Evolutionary conservation across 352 stramenopile genomes (phyloP).

Genomic region (Blastocystis sp.): DNA sequence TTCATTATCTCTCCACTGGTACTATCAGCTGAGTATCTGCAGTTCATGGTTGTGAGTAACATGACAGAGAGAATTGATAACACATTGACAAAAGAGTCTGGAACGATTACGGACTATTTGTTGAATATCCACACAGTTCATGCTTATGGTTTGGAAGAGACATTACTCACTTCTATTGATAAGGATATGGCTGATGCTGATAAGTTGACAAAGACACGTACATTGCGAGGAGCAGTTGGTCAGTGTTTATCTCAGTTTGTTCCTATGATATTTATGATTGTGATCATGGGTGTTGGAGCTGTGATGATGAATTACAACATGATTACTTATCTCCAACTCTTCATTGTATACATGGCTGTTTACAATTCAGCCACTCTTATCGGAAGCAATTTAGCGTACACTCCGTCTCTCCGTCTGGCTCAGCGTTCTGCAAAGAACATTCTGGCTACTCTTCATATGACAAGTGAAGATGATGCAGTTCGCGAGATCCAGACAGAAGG

Average conservation of each 20-base stretch:
- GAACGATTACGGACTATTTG: constrained; percentile 22
- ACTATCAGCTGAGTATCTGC: background rate
- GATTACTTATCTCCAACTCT: background rate
- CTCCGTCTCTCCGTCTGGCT: background rate
- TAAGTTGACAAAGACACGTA: background rate
- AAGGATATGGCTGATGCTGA: background rate
- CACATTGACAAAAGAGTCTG: background rate
- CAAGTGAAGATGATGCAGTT: background rate
- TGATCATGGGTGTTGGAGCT: background rate
- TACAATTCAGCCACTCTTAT: background rate
- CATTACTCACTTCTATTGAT: background rate
- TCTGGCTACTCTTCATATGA: background rate
- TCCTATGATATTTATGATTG: background rate
- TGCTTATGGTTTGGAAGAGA: constrained; percentile 6
- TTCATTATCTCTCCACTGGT: constrained; percentile 15
- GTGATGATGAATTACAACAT: background rate
- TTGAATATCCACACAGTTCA: constrained; percentile 49
- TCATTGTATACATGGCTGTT: constrained; percentile 11
- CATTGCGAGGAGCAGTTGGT: background rate
- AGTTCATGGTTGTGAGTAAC: background rate
- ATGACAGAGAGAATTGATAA: constrained; percentile 19
- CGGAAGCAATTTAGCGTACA: background rate
- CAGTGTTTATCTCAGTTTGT: background rate
- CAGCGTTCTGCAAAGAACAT: background rate
- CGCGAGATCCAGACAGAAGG: background rate